Evolutionary conservation across 768 basidiomycete genomes (phyloP), one percentile per base, ranked within the genome.

Genomic region (Auriculariales sp.): DNA sequence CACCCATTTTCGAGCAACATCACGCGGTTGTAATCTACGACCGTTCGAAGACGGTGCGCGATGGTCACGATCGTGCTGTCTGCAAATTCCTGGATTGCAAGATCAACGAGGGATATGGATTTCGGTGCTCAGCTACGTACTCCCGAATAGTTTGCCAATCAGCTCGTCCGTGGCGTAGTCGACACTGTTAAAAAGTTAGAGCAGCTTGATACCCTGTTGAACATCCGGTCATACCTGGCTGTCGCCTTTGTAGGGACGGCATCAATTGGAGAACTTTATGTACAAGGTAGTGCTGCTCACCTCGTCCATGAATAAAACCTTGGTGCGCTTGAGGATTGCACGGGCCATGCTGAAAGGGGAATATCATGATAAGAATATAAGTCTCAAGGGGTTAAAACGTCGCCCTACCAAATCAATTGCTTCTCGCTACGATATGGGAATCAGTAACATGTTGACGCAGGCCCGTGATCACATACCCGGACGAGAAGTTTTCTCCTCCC

Each of bases 151-250:
- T 86, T 82, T 82, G 31, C 81, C 72, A 56, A 88, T 92, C 3
- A 91, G 70, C 58, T 90, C 87, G 60, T 93, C 89, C 0, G 90
- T 91, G 19, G 86, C 86, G 61, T 90, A 86, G 60, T 88, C 85
- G 44, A 87, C 86, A 53, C 74, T 77, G 32, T 30, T 45, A 6
- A 33, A 27, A 12, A n/a, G n/a, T n/a, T n/a, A n/a, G n/a, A n/a
- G n/a, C n/a, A n/a, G n/a, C n/a, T n/a, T n/a, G n/a, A n/a, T n/a
- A n/a, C n/a, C n/a, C n/a, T n/a, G n/a, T n/a, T 9, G 31, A 32
- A 15, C 9, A 32, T 7, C 9, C 9, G 31, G 7, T 32, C 31
- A 9, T 32, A 32, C 31, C 31, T 32, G 31, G 31, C 31, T 32
- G 31, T 32, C 9, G 31, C 31, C 31, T 32, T 7, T 32, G 7